Evolutionary conservation across 1,284 basidiomycete genomes (phyloP).

Genomic region (Leucoagaricus sp.): DNA sequence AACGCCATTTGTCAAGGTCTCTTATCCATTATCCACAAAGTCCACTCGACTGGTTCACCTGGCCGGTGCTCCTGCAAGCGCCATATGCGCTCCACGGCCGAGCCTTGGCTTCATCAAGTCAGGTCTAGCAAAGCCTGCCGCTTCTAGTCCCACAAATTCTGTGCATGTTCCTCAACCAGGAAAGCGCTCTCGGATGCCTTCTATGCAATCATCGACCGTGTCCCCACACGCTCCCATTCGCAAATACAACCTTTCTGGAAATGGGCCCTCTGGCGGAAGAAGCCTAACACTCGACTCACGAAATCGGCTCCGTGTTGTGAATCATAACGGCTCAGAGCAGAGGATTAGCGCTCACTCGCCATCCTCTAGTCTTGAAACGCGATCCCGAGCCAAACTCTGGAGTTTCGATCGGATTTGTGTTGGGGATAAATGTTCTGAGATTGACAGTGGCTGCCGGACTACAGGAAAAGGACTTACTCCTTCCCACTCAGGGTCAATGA

Average conservation of each 20-base stretch:
- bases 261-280: neutral
- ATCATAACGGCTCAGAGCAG: neutral
- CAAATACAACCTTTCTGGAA: neutral
- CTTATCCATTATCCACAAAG: neutral
- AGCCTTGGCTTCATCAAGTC: neutral
- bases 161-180: too few species aligned
- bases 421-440: too few species aligned
- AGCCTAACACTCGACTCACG: neutral
- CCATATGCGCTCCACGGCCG: neutral
- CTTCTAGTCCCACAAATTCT: neutral
- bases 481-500: neutral
- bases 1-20: too few species aligned
- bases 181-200: neutral
- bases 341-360: neutral
- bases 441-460: too few species aligned
- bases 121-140: neutral
- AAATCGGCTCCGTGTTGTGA: slow-evolving; percentile 1
- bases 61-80: neutral
- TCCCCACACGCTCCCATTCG: too few species aligned
- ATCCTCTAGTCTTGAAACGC: neutral
- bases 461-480: neutral
- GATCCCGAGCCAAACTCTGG: neutral
- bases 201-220: too few species aligned
- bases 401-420: too few species aligned
- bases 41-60: neutral